A percentile compares a stretch with the other conserved stretches of the same genome.
Evolutionary conservation across 768 basidiomycete genomes (phyloP).

Genomic region (Clitopilus passeckerianus): DNA sequence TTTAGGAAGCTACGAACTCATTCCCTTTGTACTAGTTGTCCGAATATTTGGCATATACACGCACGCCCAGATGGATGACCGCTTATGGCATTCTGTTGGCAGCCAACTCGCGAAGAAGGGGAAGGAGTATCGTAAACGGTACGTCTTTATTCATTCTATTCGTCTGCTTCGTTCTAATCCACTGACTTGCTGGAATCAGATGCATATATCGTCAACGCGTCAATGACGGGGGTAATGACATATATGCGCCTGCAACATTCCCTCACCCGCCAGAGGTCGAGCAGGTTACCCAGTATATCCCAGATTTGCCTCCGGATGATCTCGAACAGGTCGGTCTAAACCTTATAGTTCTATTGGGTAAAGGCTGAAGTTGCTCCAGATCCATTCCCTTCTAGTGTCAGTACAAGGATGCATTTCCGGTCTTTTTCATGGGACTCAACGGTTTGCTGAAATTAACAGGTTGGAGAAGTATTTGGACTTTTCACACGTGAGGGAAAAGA

Average conservation of each 20-base stretch:
- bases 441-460: conserved; percentile 12
- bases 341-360: conserved; percentile 1
- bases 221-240: conserved; percentile 27
- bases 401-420: conserved; percentile 11
- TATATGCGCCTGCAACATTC: conserved; percentile 51
- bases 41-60: conserved; percentile 34
- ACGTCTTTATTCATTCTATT: not conserved
- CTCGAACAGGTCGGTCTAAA: conserved; percentile 35
- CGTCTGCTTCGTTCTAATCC: not conserved
- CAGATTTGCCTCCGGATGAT: conserved; percentile 37
- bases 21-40: conserved; percentile 17
- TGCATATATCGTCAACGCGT: conserved; percentile 39
- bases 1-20: not conserved
- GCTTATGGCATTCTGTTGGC: conserved; percentile 33
- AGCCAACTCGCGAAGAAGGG: conserved; percentile 33
- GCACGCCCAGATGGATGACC: conserved; percentile 30
- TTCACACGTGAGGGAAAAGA: conserved; percentile 25
- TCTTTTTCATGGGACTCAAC: too few relatives aligned
- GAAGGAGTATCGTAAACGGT: conserved; percentile 52
- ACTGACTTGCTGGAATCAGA: conserved; percentile 16
- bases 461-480: conserved; percentile 44
- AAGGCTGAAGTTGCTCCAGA: conserved; percentile 20
- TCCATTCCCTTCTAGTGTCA: conserved; percentile 58
- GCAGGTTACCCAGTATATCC: conserved; percentile 12
- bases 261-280: conserved; percentile 28